Evolutionary conservation across 768 basidiomycete species (phyloP).

Genomic region (Termitomyces sp.): DNA sequence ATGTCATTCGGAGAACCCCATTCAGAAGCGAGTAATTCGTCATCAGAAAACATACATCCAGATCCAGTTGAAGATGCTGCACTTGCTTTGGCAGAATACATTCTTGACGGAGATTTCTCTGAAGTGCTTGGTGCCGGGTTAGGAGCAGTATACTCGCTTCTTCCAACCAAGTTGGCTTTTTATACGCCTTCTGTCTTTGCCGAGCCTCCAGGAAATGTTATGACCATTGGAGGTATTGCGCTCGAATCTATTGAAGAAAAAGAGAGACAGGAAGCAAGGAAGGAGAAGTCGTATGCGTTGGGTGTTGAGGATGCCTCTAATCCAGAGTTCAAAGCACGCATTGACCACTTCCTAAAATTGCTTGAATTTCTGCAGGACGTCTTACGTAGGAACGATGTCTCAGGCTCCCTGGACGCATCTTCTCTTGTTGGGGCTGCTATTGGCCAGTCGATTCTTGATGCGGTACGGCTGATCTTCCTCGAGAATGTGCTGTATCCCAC

Average conservation of each 20-base stretch:
- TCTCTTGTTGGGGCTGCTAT: slow-evolving; percentile 75
- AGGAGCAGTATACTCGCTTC: slow-evolving; percentile 87
- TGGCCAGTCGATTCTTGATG: slow-evolving; percentile 77
- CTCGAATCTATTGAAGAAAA: slow-evolving; percentile 54
- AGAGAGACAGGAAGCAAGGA: slow-evolving; percentile 43
- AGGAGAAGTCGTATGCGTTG: slow-evolving; percentile 50
- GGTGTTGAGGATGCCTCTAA: slow-evolving; percentile 78
- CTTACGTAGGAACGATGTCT: slow-evolving; percentile 58
- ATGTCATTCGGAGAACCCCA: slow-evolving; percentile 72
- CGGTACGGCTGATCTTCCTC: slow-evolving; percentile 82
- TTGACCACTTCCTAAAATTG: slow-evolving; percentile 88
- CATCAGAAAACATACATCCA: slow-evolving; percentile 27
- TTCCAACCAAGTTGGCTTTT: slow-evolving; percentile 85
- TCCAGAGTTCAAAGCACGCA: slow-evolving; percentile 70
- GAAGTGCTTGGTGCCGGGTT: slow-evolving; percentile 93
- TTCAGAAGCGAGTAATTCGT: slow-evolving; percentile 29
- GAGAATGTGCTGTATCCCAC: slow-evolving; percentile 93
- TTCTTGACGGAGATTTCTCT: slow-evolving; percentile 97
- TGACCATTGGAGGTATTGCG: slow-evolving; percentile 70
- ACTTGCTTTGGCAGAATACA: slow-evolving; percentile 86
- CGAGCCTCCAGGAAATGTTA: slow-evolving; percentile 43
- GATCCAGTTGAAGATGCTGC: slow-evolving; percentile 86
- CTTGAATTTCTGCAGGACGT: slow-evolving; percentile 93
- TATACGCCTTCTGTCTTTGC: slow-evolving; percentile 40
- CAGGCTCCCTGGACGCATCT: slow-evolving; percentile 54